Conservation (phyloP, 164 flowering plant genomes). For the Amborella trichopoda region DNA sequence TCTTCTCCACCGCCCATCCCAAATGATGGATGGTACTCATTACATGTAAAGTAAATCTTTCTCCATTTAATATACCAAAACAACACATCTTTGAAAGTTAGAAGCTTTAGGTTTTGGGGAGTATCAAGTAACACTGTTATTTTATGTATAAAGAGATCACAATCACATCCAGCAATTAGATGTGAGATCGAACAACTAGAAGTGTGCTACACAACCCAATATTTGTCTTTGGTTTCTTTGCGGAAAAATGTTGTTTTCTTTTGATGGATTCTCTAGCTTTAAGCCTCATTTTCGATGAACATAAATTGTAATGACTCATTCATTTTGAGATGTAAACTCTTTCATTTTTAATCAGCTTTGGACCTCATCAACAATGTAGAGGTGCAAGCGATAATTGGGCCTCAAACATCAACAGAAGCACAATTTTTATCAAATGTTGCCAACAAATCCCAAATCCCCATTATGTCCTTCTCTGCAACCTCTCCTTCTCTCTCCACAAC, state of each 20-base stretch:
- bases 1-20: too few species aligned
- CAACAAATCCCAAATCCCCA: constrained; percentile 10
- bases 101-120: too few species aligned
- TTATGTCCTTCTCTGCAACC: constrained; percentile 12
- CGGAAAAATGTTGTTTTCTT: too few species aligned
- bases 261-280: too few species aligned
- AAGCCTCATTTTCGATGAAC: neutral
- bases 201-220: neutral
- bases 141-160: too few species aligned
- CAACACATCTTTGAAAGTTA: too few species aligned
- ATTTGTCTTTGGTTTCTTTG: neutral
- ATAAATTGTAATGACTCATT: neutral
- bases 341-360: constrained; percentile 15
- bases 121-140: too few species aligned
- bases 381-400: constrained; percentile 27
- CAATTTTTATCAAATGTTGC: constrained; percentile 12
- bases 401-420: constrained; percentile 12
- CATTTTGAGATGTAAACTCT: neutral
- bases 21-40: too few species aligned
- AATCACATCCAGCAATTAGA: neutral
- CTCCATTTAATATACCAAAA: too few species aligned
- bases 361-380: constrained; percentile 17
- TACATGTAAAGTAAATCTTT: too few species aligned
- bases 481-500: constrained; percentile 4
- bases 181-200: neutral